phyloP scores from a whole-genome alignment of 2,329 filamentous ascomycete genomes.

The Cladorrhinum sp. region DNA sequence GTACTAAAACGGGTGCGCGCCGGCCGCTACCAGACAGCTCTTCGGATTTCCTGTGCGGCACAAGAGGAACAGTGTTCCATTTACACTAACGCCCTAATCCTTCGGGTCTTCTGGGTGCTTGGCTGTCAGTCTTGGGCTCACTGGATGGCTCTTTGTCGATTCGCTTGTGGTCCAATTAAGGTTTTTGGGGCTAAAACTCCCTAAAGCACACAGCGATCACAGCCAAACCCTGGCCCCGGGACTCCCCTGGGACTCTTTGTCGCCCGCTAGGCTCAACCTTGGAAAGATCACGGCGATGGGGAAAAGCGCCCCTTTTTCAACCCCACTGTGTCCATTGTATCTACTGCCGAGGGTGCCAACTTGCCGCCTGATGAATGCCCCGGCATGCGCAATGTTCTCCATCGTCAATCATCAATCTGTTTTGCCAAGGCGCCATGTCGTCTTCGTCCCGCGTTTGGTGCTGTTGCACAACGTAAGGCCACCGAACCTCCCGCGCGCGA shows the following conservation, averaged over 20 bases:
- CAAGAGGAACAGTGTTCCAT: neutral
- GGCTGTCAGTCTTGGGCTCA: neutral
- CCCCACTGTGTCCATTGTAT: neutral
- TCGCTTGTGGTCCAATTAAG: slow-evolving; percentile 27
- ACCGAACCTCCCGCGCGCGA: neutral
- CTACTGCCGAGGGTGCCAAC: neutral
- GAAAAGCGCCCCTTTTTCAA: neutral
- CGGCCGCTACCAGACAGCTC: neutral
- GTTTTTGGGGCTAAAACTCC: slow-evolving; percentile 25
- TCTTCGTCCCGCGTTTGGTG: slow-evolving; percentile 1
- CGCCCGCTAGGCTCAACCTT: too few relatives aligned
- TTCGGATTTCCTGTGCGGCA: slow-evolving; percentile 9
- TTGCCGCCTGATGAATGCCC: neutral
- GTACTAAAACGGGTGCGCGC: neutral
- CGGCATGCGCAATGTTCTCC: neutral
- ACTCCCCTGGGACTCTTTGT: neutral
- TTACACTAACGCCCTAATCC: neutral
- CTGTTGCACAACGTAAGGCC: slow-evolving; percentile 2
- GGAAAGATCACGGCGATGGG: too few relatives aligned
- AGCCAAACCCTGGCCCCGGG: slow-evolving; percentile 6
- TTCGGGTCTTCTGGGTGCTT: neutral
- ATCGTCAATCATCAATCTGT: neutral
- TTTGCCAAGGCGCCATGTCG: slow-evolving; percentile 3
- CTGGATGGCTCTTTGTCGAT: neutral
- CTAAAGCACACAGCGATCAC: slow-evolving; percentile 18